Base-by-base conservation (phyloP, 2,329 filamentous ascomycete genomes). In the Arthrobotrys conoides region DNA sequence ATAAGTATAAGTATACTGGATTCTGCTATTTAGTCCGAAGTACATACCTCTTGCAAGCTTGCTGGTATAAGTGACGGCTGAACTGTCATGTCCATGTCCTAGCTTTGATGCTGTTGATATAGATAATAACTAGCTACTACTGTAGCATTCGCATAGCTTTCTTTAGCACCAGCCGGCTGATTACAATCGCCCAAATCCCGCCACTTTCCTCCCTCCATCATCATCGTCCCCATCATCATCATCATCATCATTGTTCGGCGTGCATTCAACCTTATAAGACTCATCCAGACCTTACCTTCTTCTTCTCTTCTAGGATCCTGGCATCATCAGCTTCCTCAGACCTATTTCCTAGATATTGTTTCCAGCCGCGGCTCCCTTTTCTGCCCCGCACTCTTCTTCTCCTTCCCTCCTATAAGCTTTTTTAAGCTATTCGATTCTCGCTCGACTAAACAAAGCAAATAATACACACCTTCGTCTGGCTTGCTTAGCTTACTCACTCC, bases 351-450 rank as follows among this genome's bases (percentile, higher is more conserved):
- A 20, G 14, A 16, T 30, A 9, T 14, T 2, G 41, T 41, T 38
- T 38, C 55, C 41, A 64, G 38, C 46, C 33, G 46, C 57, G 68
- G 68, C 68, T 46, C 38, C 18, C 55, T 44, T 71, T 61, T 57
- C 27, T 65, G 68, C 68, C 68, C 68, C 68, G 68, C 68, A 71
- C 49, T 48, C 20, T 18, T 16, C 33, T 9, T 38, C 16, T 30
- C 22, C 36, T 44, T 24, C 51, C 44, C 20, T 20, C 18, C 9
- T n/a, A 69, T 33, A 55, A 71, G 68, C 57, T 57, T 46, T 53
- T 59, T 30, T 51, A 65, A 64, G 46, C 66, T 70, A 38, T 44
- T 61, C 57, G 30, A 18, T 41, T 44, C 18, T 3, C 4, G 16
- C 6, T 30, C 27, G 27, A 16, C n/a, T 12, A 44, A 41, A 59